Evolutionary conservation across 2,329 filamentous ascomycete genomes (phyloP).

Genomic region (Cladosporium velox): DNA sequence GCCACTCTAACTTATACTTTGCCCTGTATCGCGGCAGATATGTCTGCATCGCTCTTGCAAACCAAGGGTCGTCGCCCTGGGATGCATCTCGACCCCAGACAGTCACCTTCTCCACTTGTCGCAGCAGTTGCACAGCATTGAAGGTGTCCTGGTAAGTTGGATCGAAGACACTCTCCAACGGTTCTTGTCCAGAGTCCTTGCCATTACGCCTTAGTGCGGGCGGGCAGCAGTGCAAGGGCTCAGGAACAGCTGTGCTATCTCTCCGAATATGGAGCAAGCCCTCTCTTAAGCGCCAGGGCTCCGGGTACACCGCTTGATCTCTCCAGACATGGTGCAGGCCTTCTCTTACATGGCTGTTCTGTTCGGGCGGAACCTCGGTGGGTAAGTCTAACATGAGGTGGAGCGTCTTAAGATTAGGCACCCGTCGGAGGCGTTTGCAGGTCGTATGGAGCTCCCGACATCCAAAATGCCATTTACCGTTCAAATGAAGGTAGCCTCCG

Average conservation of each 20-base stretch:
- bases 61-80: not conserved
- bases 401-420: not conserved
- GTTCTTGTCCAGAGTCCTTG: not conserved
- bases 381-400: not conserved
- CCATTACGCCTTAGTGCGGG: not conserved
- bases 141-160: not conserved
- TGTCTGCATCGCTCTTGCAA: not conserved
- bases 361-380: not conserved
- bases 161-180: not conserved
- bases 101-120: not conserved
- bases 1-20: not conserved
- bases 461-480: not conserved
- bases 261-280: not conserved
- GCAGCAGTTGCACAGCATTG: not conserved
- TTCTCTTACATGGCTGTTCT: not conserved
- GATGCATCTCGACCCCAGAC: not conserved
- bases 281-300: not conserved
- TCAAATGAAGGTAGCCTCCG: not conserved
- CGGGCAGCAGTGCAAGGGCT: not conserved
- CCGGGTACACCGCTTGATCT: not conserved
- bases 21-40: not conserved
- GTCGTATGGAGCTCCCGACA: not conserved
- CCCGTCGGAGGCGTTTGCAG: not conserved
- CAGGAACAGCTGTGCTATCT: not conserved
- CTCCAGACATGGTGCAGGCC: not conserved